A percentile compares a stretch with the other conserved stretches of the same genome.
Conservation (phyloP, 2,329 filamentous ascomycete species). For the Diplodia mutila region DNA sequence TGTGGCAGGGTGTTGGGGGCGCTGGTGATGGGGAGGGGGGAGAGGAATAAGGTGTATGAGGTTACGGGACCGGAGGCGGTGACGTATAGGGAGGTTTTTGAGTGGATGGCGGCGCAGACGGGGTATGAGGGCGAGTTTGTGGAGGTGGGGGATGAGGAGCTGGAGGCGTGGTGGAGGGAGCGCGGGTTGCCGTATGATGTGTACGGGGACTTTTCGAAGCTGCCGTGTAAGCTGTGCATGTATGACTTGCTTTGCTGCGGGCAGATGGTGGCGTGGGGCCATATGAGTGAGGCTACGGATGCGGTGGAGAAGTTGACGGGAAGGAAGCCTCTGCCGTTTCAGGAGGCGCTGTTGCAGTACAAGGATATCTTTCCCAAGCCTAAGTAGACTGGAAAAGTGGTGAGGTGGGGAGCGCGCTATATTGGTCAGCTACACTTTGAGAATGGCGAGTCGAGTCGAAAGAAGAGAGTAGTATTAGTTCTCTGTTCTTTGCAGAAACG, state of each 20-base stretch:
- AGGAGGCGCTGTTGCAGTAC: background rate
- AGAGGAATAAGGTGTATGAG: background rate
- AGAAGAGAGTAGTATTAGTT: too few species aligned
- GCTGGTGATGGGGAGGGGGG: constrained; percentile 3
- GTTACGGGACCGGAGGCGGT: background rate
- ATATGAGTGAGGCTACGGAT: background rate
- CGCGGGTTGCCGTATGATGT: constrained; percentile 1
- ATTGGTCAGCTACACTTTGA: too few species aligned
- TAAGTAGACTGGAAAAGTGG: too few species aligned
- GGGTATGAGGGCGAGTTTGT: constrained; percentile 7
- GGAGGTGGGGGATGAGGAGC: constrained; percentile 1
- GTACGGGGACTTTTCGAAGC: constrained; percentile 3
- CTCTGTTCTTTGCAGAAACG: too few species aligned
- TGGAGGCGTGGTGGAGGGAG: constrained; percentile 6
- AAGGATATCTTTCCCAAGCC: background rate
- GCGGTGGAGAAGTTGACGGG: constrained; percentile 8
- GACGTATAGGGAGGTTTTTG: background rate
- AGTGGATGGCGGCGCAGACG: constrained; percentile 10
- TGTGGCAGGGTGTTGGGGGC: background rate
- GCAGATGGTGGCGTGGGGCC: constrained; percentile 10
- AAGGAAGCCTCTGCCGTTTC: background rate
- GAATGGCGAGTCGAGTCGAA: too few species aligned
- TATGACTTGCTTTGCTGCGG: background rate
- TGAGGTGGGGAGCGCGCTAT: too few species aligned
- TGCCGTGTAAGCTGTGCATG: constrained; percentile 6